phyloP scores from a whole-genome alignment of 345 rosid genomes.

The Brassica carinata region DNA sequence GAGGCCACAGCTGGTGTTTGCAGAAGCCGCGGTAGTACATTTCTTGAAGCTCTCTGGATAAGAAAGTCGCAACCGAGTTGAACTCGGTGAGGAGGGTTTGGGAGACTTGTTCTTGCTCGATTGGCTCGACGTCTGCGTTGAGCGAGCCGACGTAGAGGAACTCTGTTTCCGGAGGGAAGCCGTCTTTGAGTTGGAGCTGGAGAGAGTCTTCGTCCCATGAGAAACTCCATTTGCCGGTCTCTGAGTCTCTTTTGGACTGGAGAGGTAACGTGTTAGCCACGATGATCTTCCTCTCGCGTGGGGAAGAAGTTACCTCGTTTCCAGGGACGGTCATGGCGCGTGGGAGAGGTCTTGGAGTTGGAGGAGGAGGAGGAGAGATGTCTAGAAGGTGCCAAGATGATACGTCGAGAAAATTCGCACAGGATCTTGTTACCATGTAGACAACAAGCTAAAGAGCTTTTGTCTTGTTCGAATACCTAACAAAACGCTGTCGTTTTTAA shows the following conservation, averaged over 20 bases:
- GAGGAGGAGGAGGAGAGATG: constrained; percentile 21
- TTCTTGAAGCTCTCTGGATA: constrained; percentile 37
- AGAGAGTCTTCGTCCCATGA: constrained; percentile 46
- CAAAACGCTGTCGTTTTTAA: not conserved
- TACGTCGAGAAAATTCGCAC: constrained; percentile 55
- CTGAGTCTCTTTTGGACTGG: constrained; percentile 34
- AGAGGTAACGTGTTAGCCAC: constrained; percentile 49
- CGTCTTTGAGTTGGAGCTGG: constrained; percentile 44
- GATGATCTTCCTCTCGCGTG: constrained; percentile 38
- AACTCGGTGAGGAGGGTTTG: constrained; percentile 44
- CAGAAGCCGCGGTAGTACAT: constrained; percentile 50
- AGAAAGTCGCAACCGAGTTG: constrained; percentile 49
- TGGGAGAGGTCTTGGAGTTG: constrained; percentile 41
- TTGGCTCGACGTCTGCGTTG: constrained; percentile 28
- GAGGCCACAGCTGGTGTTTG: constrained; percentile 49
- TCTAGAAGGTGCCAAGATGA: constrained; percentile 53
- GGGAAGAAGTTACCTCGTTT: constrained; percentile 31
- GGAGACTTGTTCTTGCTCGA: constrained; percentile 45
- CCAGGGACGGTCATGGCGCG: constrained; percentile 57
- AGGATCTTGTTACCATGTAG: constrained; percentile 56
- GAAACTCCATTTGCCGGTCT: constrained; percentile 41
- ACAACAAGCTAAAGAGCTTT: constrained; percentile 15
- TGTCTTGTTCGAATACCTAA: not conserved
- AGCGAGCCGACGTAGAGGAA: constrained; percentile 48
- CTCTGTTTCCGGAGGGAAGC: constrained; percentile 42